A percentile compares a stretch with the other conserved stretches of the same genome.
phyloP scores from a whole-genome alignment of 495 filamentous ascomycete species.

The Apodospora peruviana region DNA sequence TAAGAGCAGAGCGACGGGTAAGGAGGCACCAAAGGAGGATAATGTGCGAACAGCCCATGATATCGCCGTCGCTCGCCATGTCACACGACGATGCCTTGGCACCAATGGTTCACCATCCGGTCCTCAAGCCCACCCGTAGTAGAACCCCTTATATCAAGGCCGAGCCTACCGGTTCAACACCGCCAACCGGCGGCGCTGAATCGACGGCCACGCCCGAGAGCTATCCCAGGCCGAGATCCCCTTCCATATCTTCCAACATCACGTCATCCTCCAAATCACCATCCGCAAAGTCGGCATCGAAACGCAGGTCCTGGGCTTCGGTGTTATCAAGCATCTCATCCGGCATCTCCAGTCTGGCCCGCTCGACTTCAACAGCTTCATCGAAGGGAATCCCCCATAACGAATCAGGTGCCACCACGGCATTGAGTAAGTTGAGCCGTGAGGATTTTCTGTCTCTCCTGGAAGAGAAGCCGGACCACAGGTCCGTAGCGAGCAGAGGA shows the following conservation, averaged over 20 bases:
- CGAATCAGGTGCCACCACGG: conserved; percentile 15
- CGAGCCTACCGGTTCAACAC: conserved; percentile 18
- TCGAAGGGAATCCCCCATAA: conserved; percentile 21
- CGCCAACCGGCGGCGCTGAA: conserved; percentile 11
- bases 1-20: conserved; percentile 20
- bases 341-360: conserved; percentile 26
- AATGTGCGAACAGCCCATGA: not conserved
- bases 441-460: conserved; percentile 25
- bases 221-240: conserved; percentile 18
- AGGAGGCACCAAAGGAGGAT: conserved; percentile 4
- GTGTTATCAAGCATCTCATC: conserved; percentile 30
- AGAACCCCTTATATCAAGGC: conserved; percentile 11
- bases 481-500: too few relatives aligned
- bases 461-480: conserved; percentile 22
- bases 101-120: conserved; percentile 1
- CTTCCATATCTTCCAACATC: conserved; percentile 18
- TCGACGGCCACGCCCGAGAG: conserved; percentile 17
- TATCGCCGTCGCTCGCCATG: not conserved
- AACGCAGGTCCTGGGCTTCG: conserved; percentile 28
- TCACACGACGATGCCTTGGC: not conserved
- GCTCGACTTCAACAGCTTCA: conserved; percentile 26
- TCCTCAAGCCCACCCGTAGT: not conserved
- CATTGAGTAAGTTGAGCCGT: conserved; percentile 27
- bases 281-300: conserved; percentile 24
- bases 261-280: conserved; percentile 7